phyloP scores from a whole-genome alignment of 139 green algal species.

The Coccomyxa sp. region DNA sequence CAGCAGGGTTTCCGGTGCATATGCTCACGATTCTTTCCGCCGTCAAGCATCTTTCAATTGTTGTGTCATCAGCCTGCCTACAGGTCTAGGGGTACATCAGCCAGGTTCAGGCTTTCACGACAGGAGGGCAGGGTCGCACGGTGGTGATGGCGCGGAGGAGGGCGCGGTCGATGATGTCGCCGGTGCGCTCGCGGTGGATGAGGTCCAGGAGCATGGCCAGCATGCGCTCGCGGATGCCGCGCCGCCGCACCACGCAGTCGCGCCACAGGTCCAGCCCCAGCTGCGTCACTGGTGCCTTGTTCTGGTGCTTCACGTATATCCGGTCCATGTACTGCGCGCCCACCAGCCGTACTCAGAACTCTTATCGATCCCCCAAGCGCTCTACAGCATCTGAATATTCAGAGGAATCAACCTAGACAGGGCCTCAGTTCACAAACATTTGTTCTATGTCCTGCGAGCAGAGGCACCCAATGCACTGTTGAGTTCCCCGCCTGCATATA shows the following conservation, averaged over 20 bases:
- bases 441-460: no score
- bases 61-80: no score
- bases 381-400: not conserved
- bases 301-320: conserved; percentile 91
- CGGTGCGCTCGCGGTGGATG: conserved; percentile 68
- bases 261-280: conserved; percentile 92
- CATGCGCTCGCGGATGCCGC: conserved; percentile 67
- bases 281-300: conserved; percentile 84
- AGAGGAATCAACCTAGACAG: no score
- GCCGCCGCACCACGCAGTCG: conserved; percentile 74
- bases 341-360: no score
- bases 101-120: no score
- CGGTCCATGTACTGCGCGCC: conserved; percentile 93
- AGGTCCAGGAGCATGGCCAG: conserved; percentile 68
- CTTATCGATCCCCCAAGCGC: not conserved
- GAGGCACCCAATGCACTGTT: no score
- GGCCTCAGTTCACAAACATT: no score
- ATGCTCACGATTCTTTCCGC: no score
- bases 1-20: no score
- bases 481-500: no score
- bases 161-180: conserved; percentile 78
- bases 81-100: no score
- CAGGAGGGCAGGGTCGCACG: conserved; percentile 13
- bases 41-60: no score
- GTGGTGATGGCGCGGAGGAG: conserved; percentile 77